Conservation (phyloP, 1,284 basidiomycete genomes). For the Xanthoconium separans region DNA sequence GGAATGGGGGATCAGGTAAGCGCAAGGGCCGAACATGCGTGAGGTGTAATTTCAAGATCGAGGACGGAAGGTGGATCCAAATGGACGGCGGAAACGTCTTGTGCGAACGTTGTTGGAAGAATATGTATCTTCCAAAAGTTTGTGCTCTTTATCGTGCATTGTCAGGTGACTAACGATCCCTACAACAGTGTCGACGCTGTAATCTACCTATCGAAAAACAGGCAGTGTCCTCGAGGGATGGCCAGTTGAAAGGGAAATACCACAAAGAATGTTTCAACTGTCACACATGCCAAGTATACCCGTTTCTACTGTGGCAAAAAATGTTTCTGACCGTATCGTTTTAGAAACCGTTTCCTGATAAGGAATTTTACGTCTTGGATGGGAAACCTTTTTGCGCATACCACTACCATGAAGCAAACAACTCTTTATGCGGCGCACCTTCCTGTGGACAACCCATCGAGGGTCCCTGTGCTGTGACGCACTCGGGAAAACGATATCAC, state of each 20-base stretch:
- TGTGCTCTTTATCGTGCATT: conserved; percentile 17
- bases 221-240: conserved; percentile 87
- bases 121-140: conserved; percentile 89
- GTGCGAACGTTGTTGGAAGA: conserved; percentile 90
- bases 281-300: conserved; percentile 71
- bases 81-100: conserved; percentile 75
- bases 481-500: conserved; percentile 77
- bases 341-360: conserved; percentile 85
- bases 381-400: conserved; percentile 86
- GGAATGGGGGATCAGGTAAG: conserved; percentile 22
- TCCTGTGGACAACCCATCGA: conserved; percentile 87
- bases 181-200: conserved; percentile 76
- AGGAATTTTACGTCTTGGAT: conserved; percentile 84
- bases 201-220: conserved; percentile 82
- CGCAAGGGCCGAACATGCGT: conserved; percentile 50
- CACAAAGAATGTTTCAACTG: conserved; percentile 89
- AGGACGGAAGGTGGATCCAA: conserved; percentile 77
- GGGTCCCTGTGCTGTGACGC: conserved; percentile 83
- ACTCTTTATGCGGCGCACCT: conserved; percentile 76
- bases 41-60: conserved; percentile 66
- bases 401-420: conserved; percentile 88
- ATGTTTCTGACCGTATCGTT: conserved; percentile 4
- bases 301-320: conserved; percentile 9
- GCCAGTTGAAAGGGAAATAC: conserved; percentile 91
- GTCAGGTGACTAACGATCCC: conserved; percentile 3